Base-by-base conservation (phyloP, 2,329 filamentous ascomycete genomes). In the Aulographum hederae region DNA sequence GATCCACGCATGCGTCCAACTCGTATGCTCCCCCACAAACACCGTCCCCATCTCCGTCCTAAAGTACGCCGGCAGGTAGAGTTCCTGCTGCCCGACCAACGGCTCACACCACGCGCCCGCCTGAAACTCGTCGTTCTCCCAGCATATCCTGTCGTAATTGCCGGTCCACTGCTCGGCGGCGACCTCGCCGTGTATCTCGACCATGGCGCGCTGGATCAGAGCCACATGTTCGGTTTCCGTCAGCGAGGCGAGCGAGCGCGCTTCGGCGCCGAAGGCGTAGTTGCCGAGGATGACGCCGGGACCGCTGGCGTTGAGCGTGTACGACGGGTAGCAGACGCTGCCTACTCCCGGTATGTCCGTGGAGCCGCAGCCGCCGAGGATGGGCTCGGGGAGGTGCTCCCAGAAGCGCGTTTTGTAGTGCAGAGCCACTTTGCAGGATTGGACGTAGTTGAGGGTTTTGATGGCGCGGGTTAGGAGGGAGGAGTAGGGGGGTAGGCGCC, bases 31-130 rank as follows among this genome's bases (percentile, higher is more conserved):
- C 2, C 54, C 53, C 2, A 76, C 56, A 36, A 78, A 78, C 20
- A 79, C 68, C n/a, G 73, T 71, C 30, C 73, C 68, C 38, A 63
- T 63, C 47, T 80, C 69, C 0, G 73, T 79, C 45, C 72, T 66
- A 43, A 75, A 78, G 44, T 78, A 81, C n/a, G 74, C 69, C 0
- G 77, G 75, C 6, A 81, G 55, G 41, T 75, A 81, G 16, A 79
- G 44, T 40, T 75, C 63, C 43, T 81, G 74, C 52, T 79, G 72
- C 0, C 73, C 73, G 1, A 70, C 56, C 1, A 58, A 51, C 1
- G 75, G 73, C 4, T 51, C 48, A 1, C 66, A 66, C 74, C 73
- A 81, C 5, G 66, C 65, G 4, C 67, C 73, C 2, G 62, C 63
- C 46, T 73, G 61, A 36, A 68, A 63, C 36, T 67, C 62, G 38